Evolutionary conservation across 2,329 filamentous ascomycete species (phyloP).

Genomic region (Decorospora gaudefroyi): DNA sequence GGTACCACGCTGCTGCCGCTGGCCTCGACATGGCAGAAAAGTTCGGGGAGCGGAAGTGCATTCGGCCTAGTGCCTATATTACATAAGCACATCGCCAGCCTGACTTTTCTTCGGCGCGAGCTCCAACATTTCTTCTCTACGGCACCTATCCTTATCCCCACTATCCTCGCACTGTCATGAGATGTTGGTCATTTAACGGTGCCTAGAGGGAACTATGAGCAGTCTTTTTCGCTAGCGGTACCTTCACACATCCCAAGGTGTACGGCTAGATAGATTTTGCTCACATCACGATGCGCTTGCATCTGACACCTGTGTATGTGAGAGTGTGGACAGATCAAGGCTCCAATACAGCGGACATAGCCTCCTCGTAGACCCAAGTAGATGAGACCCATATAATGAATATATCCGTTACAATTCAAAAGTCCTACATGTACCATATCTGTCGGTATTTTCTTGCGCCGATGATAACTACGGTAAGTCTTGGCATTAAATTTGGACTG

Average conservation of each 20-base stretch:
- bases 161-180: conserved; percentile 65
- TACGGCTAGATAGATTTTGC: conserved; percentile 98
- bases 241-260: conserved; percentile 75
- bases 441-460: conserved; percentile 16
- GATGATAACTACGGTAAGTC: conserved; percentile 11
- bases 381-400: too few relatives aligned
- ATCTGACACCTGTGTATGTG: not conserved
- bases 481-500: conserved; percentile 25
- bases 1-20: conserved; percentile 15
- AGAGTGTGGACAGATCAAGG: too few relatives aligned
- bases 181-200: conserved; percentile 84
- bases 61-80: conserved; percentile 32
- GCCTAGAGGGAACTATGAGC: conserved; percentile 78
- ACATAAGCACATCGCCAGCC: conserved; percentile 18
- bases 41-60: conserved; percentile 40
- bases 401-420: too few relatives aligned
- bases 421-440: too few relatives aligned
- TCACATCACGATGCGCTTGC: conserved; percentile 60
- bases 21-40: conserved; percentile 25
- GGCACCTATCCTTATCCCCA: conserved; percentile 95
- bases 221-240: conserved; percentile 99
- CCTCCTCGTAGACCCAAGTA: too few relatives aligned
- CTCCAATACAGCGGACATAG: too few relatives aligned
- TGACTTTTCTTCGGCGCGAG: conserved; percentile 28
- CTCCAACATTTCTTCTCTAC: conserved; percentile 49